Evolutionary conservation across 257 asterid species (phyloP), one percentile per base, ranked within the genome.

Genomic region (Jacaranda mimosifolia): DNA sequence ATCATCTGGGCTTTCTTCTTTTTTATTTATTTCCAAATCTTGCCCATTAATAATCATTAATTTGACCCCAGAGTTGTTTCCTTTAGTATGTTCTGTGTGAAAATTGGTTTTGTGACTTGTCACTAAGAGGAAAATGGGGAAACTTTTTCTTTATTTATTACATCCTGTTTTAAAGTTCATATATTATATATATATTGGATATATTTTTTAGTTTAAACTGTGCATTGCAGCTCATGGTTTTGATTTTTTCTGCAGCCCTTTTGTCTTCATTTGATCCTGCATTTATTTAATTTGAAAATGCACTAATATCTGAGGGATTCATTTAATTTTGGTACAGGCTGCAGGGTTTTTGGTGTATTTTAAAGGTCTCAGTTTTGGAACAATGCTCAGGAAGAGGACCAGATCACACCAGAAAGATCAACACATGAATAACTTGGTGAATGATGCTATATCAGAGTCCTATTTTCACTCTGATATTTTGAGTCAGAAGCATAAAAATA

Each of bases 331-430:
- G 83, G 63, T 77, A 18, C 87, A 86, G 91, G 86, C 49, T 78
- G 48, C 65, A 58, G 81, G 79, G 63, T 59, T 63, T 18, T 51
- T 52, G 78, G 43, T 74, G 32, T 59, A 45, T 75, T 60, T 75
- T 55, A 39, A 68, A 80, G 79, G 71, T 73, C 12, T 72, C 58
- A 70, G 69, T 79, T 72, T 80, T 60, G 72, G 40, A 68, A 86
- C 64, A 84, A 87, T 91, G 96, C 83, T 89, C 94, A 91, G 86
- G 84, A 88, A 89, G 87, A 92, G 91, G 78, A 83, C 84, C 81
- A 84, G 90, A 83, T 91, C 96, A 53, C 83, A 84, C 78, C 93
- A 81, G 78, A 88, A 88, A 76, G 96, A 85, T 81, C 94, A 89
- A 17, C 58, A 76, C 67, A 84, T 78, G 93, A 91, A 87, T 79